A percentile compares a stretch with the other conserved stretches of the same genome.
Evolutionary conservation across 75 land plant species (phyloP).

Genomic region (Adiantum capillusveneris): DNA sequence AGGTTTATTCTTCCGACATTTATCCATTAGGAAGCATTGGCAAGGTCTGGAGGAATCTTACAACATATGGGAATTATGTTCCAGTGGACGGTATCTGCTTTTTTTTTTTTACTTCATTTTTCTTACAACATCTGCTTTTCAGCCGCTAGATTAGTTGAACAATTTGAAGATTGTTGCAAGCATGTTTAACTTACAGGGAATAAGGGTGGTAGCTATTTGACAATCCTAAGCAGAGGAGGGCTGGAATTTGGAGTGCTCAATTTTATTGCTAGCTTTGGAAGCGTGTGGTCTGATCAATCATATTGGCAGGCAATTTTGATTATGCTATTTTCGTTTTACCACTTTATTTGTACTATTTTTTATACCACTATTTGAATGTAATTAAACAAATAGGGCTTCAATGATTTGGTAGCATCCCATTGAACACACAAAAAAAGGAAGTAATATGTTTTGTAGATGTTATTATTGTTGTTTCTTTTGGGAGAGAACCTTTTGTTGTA

Average conservation of each 20-base stretch:
- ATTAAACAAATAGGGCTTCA: too few relatives aligned
- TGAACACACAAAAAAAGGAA: too few relatives aligned
- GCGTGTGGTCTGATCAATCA: slow-evolving; percentile 1
- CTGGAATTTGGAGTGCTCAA: slow-evolving; percentile 3
- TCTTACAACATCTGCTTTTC: too few relatives aligned
- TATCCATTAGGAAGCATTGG: slow-evolving; percentile 6
- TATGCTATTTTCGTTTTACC: not conserved
- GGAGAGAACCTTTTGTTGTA: not conserved
- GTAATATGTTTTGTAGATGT: too few relatives aligned
- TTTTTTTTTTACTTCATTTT: too few relatives aligned
- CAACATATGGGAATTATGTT: not conserved
- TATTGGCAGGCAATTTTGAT: not conserved
- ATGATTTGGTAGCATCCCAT: too few relatives aligned
- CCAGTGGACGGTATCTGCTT: not conserved
- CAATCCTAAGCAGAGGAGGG: slow-evolving; percentile 1
- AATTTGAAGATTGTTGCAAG: too few relatives aligned
- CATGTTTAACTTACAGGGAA: not conserved
- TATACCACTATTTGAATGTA: not conserved
- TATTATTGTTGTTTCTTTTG: too few relatives aligned
- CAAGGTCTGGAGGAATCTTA: slow-evolving; percentile 1
- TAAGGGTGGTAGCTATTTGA: not conserved
- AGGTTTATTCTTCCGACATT: not conserved
- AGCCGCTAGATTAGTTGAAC: too few relatives aligned
- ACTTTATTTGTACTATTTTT: not conserved
- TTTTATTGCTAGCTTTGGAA: slow-evolving; percentile 1